Percentiles rank a stretch among this genome's conserved stretches.
These are phyloP conservation scores for Phytophthora brassicae DNA, from an alignment of 352 stramenopile genomes.

Conservation along the genomic window DNA sequence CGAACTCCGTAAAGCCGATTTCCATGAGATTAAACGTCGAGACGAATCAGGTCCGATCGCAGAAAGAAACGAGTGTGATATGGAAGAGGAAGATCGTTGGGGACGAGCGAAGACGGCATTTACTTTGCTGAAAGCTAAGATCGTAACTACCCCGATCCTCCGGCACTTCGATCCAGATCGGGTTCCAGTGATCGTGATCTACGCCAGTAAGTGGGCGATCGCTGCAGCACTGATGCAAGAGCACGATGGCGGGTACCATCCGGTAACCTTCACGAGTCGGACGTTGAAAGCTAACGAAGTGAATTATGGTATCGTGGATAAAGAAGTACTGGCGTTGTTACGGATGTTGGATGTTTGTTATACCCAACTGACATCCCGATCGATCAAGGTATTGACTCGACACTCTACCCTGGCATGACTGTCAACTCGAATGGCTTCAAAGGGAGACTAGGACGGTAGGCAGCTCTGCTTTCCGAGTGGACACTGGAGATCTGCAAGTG, in stretches of 20 bases:
- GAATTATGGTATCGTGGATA: no score
- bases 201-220: conserved; percentile 9
- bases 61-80: no score
- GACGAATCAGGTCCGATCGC: no score
- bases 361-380: no score
- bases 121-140: conserved; percentile 8
- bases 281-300: no score
- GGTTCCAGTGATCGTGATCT: conserved; percentile 5
- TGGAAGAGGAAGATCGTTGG: no score
- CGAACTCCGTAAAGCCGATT: neutral
- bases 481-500: conserved; percentile 13
- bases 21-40: no score
- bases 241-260: no score
- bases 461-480: neutral
- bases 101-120: neutral
- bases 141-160: conserved; percentile 2
- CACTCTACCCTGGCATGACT: neutral
- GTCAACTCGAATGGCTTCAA: neutral
- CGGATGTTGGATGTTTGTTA: no score
- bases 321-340: no score
- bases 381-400: neutral
- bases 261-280: no score
- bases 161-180: conserved; percentile 12
- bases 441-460: neutral
- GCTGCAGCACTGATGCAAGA: neutral